Base-by-base conservation (phyloP, 257 asterid species). In the Nicotiana undulata region DNA sequence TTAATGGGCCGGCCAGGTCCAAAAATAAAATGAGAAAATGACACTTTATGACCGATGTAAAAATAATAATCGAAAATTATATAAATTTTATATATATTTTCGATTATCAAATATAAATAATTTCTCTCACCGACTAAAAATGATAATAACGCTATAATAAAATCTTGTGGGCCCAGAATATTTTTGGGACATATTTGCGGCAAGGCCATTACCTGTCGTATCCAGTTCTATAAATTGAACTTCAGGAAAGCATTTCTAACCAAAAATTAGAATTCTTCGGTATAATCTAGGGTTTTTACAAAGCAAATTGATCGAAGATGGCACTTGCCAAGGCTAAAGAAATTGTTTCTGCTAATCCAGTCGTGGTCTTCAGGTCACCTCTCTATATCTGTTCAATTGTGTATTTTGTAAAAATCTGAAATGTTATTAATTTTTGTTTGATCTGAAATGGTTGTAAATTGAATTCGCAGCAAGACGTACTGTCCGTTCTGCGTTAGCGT, bases 321-420 rank as follows among this genome's bases (percentile, higher is more conserved):
- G 93, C 97, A 75, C 84, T 88, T 40, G 63, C 88, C 31, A 95
- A 95, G 86, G 97, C 98, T 3, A 92, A 93, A 90, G 98, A 95
- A 80, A 85, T 88, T 65, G 91, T 92, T 78, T 78, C 95, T 22
- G 28, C 92, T 2, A 89, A 88, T 17, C 82, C 96, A 18, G 97
- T 91, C 80, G 91, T 90, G 81, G 89, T 95, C 79, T 95, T 93
- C 93, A 95, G 99, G 98, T 93, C 1, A 78, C 77, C 75, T 55
- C 59, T 63, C 44, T 22, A 12, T 37, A 4, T 74, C 32, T 77
- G 58, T 24, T 63, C 13, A 16, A 74, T 51, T 7, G 7, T 70
- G 17, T 15, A 53, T 53, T 26, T 79, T 83, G 84, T 0, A 4
- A 15, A 49, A 74, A 49, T 49, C 16, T 15, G 56, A 20, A 66